Percentiles rank a stretch among this genome's conserved stretches.
phyloP scores from a whole-genome alignment of 2,329 filamentous ascomycete genomes.

The Sphaerulina musiva region DNA sequence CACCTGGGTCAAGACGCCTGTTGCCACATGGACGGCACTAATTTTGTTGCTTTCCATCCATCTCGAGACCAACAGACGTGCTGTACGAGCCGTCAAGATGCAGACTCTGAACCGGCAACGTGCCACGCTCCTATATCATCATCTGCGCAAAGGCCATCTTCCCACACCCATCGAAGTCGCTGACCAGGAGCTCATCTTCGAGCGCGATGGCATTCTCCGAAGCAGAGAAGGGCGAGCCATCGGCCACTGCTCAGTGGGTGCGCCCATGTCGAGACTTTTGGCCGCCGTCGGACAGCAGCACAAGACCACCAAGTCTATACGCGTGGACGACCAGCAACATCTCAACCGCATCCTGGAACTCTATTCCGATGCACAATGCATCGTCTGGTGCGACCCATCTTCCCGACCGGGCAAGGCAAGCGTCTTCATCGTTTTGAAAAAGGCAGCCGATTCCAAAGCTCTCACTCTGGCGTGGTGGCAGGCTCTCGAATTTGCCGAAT shows the following conservation, averaged over 20 bases:
- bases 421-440: slow-evolving; percentile 58
- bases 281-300: slow-evolving; percentile 18
- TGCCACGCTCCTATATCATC: slow-evolving; percentile 67
- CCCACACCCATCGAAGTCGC: slow-evolving; percentile 62
- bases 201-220: slow-evolving; percentile 59
- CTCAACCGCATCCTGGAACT: slow-evolving; percentile 44
- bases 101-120: slow-evolving; percentile 78
- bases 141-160: slow-evolving; percentile 43
- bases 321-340: slow-evolving; percentile 3
- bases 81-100: slow-evolving; percentile 79
- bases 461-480: slow-evolving; percentile 60
- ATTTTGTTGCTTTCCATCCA: slow-evolving; percentile 67
- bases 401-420: slow-evolving; percentile 28
- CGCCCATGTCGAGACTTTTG: slow-evolving; percentile 25
- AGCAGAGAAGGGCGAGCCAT: slow-evolving; percentile 43
- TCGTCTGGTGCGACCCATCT: slow-evolving; percentile 50
- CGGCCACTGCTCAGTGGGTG: slow-evolving; percentile 52
- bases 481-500: slow-evolving; percentile 44
- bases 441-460: slow-evolving; percentile 43
- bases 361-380: slow-evolving; percentile 46
- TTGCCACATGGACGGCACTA: slow-evolving; percentile 68
- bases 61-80: slow-evolving; percentile 76
- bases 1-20: slow-evolving; percentile 62
- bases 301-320: slow-evolving; percentile 27
- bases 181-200: slow-evolving; percentile 52